Conservation (phyloP, 306 rosid genomes). For the Elaeagnus macrophylla region DNA sequence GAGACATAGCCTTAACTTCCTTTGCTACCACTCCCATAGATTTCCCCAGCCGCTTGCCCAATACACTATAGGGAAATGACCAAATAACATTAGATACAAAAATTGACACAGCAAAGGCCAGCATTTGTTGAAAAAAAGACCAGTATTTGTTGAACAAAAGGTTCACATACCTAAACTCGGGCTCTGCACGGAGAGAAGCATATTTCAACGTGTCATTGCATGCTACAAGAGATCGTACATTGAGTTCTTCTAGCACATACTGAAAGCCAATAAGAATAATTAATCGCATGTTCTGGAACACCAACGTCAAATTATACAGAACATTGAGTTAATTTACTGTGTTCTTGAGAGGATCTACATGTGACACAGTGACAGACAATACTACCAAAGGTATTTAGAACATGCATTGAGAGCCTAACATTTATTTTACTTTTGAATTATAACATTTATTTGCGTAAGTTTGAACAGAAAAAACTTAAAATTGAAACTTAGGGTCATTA, state of each 20-base stretch:
- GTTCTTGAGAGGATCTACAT: background rate
- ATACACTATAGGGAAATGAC: constrained; percentile 33
- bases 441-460: too few species aligned
- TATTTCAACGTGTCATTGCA: constrained; percentile 81
- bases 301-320: background rate
- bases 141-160: constrained; percentile 7
- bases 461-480: too few species aligned
- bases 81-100: constrained; percentile 11
- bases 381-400: background rate
- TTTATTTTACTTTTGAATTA: too few species aligned
- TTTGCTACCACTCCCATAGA: constrained; percentile 77
- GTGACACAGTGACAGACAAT: background rate
- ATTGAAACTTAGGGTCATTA: too few species aligned
- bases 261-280: constrained; percentile 30
- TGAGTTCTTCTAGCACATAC: constrained; percentile 91
- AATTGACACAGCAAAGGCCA: background rate
- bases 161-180: constrained; percentile 73
- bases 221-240: constrained; percentile 69
- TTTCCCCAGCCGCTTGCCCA: constrained; percentile 91
- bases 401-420: too few species aligned
- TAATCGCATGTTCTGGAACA: constrained; percentile 3
- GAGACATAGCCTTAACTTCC: constrained; percentile 79
- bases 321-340: background rate
- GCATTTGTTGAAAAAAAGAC: background rate
- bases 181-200: constrained; percentile 81